A percentile compares a stretch with the other conserved stretches of the same genome.
phyloP scores from a whole-genome alignment of 1,139 yeast genomes.

The Saccharomycopsis hybrid region DNA sequence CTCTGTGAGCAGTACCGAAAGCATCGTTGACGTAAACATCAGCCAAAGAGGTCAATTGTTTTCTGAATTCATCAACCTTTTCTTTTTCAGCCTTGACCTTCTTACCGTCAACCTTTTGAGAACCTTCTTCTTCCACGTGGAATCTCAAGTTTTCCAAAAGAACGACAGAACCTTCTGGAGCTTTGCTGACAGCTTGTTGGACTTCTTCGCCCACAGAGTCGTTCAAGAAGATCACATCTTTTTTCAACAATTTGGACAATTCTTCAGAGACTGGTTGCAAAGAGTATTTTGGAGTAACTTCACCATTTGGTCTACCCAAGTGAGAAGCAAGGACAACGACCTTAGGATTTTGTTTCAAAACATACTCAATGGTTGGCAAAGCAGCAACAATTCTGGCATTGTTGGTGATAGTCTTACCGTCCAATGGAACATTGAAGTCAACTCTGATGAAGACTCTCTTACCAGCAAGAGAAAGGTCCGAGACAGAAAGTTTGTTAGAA shows the following conservation, averaged over 20 bases:
- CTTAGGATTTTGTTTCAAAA: slow-evolving; percentile 82
- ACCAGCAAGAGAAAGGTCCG: slow-evolving; percentile 76
- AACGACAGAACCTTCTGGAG: slow-evolving; percentile 58
- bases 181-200: slow-evolving; percentile 64
- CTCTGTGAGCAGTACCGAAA: slow-evolving; percentile 98
- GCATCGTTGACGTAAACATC: slow-evolving; percentile 97
- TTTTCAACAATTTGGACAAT: slow-evolving; percentile 59
- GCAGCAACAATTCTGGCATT: slow-evolving; percentile 99
- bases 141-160: slow-evolving; percentile 91
- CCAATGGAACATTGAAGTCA: slow-evolving; percentile 96
- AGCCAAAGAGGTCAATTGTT: slow-evolving; percentile 79
- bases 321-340: slow-evolving; percentile 89
- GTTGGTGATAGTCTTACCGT: slow-evolving; percentile 93
- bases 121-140: slow-evolving; percentile 96
- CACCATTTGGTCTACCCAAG: slow-evolving; percentile 97
- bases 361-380: slow-evolving; percentile 91
- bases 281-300: slow-evolving; percentile 73
- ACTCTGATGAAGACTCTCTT: slow-evolving; percentile 96
- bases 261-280: slow-evolving; percentile 88
- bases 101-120: slow-evolving; percentile 80
- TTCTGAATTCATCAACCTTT: slow-evolving; percentile 78
- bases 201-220: slow-evolving; percentile 91
- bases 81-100: slow-evolving; percentile 86
- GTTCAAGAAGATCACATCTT: slow-evolving; percentile 66
- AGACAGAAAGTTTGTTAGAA: slow-evolving; percentile 84